Evolutionary conservation across 2,329 filamentous ascomycete genomes (phyloP).

Genomic region (Ophioceras dolichostomum): DNA sequence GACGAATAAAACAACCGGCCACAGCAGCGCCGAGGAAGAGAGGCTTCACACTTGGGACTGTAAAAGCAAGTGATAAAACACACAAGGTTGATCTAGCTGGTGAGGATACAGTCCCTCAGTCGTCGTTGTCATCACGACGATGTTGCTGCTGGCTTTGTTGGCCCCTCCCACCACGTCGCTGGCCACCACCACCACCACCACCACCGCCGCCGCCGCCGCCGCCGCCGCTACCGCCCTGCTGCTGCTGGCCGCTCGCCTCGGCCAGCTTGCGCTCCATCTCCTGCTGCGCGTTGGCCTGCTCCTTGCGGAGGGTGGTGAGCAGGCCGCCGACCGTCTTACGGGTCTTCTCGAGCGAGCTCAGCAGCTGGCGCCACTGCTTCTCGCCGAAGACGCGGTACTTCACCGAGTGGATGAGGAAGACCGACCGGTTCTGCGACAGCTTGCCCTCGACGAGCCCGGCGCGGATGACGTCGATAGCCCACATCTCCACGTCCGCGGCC

Average conservation of each 20-base stretch:
- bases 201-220: conserved; percentile 9
- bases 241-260: conserved; percentile 16
- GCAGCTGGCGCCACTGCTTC: conserved; percentile 96
- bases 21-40: no score
- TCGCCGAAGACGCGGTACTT: conserved; percentile 96
- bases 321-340: conserved; percentile 70
- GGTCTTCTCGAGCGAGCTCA: conserved; percentile 85
- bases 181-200: neutral
- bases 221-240: conserved; percentile 12
- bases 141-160: conserved; percentile 17
- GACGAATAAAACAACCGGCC: no score
- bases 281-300: conserved; percentile 66
- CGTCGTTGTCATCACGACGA: conserved; percentile 38
- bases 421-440: conserved; percentile 81
- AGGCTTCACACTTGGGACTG: no score
- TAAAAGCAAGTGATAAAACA: no score
- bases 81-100: no score
- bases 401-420: conserved; percentile 90
- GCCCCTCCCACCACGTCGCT: no score
- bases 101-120: conserved; percentile 30
- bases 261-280: conserved; percentile 52
- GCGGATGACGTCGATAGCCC: conserved; percentile 97
- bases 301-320: conserved; percentile 61
- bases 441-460: conserved; percentile 93
- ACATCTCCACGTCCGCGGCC: conserved; percentile 81